These are phyloP conservation scores for Paracoccidioides lutzii DNA, from an alignment of 2,329 filamentous ascomycete genomes.

Conservation along the genomic window DNA sequence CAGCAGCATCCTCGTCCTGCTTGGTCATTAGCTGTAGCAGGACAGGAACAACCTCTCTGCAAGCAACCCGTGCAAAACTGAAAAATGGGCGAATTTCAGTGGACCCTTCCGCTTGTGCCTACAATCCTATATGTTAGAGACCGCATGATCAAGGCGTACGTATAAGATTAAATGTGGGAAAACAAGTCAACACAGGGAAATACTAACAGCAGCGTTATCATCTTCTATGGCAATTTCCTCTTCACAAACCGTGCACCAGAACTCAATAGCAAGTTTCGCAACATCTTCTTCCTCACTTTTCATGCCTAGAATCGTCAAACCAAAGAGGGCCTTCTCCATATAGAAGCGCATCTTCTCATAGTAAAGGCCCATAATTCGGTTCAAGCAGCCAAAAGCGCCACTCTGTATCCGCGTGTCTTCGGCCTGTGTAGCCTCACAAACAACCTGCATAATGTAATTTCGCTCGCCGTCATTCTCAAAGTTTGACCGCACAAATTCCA, in stretches of 20 bases:
- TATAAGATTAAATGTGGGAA: not conserved
- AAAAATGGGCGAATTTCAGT: constrained; percentile 84
- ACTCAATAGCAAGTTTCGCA: constrained; percentile 93
- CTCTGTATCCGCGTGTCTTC: constrained; percentile 84
- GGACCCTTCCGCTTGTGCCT: constrained; percentile 55
- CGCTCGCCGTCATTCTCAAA: constrained; percentile 98
- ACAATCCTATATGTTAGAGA: constrained; percentile 7
- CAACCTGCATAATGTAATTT: constrained; percentile 99
- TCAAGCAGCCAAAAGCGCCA: constrained; percentile 90
- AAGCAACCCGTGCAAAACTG: constrained; percentile 88
- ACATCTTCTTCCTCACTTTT: constrained; percentile 97
- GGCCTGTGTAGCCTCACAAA: constrained; percentile 96
- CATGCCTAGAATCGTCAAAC: constrained; percentile 95
- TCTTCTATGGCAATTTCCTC: constrained; percentile 97
- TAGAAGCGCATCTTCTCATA: constrained; percentile 99
- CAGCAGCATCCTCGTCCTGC: constrained; percentile 91
- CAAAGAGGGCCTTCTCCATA: constrained; percentile 99
- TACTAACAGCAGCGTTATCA: constrained; percentile 66
- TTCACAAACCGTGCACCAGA: constrained; percentile 99
- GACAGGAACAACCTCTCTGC: constrained; percentile 86
- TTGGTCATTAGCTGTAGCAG: constrained; percentile 80
- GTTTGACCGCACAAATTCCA: constrained; percentile 95
- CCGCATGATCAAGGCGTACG: not conserved
- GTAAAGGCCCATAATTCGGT: constrained; percentile 97
- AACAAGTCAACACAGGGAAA: not conserved